Conservation (phyloP, 1,139 yeast genomes). For the Arxiozyma bovina region DNA sequence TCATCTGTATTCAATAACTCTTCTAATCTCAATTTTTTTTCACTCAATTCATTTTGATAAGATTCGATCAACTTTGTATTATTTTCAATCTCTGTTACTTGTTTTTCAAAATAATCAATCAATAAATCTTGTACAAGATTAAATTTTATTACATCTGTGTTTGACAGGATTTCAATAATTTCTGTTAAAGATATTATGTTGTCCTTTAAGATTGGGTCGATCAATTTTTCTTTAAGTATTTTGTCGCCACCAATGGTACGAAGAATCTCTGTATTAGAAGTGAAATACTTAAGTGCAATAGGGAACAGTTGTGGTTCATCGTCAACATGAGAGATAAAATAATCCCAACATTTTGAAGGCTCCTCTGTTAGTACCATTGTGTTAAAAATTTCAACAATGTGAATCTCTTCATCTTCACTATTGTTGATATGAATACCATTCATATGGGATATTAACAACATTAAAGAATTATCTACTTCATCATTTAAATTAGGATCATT, state of each 20-base stretch:
- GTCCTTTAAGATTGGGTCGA: constrained; percentile 45
- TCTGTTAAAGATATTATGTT: constrained; percentile 68
- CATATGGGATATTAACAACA: constrained; percentile 59
- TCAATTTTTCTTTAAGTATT: constrained; percentile 37
- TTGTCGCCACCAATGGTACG: constrained; percentile 46
- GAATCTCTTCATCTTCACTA: constrained; percentile 31
- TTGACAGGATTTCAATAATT: constrained; percentile 57
- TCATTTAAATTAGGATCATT: constrained; percentile 1
- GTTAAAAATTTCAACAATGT: constrained; percentile 53
- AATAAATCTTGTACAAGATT: constrained; percentile 68
- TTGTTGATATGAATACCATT: constrained; percentile 39
- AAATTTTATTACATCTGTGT: constrained; percentile 57
- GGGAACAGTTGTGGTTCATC: constrained; percentile 57
- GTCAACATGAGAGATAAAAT: constrained; percentile 49
- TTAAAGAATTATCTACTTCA: constrained; percentile 47
- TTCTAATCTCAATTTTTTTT: constrained; percentile 45
- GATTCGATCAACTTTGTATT: constrained; percentile 59
- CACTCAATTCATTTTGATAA: constrained; percentile 58
- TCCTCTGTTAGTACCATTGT: constrained; percentile 53
- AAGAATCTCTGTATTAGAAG: constrained; percentile 49
- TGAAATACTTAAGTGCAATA: constrained; percentile 55
- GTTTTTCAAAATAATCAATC: constrained; percentile 50
- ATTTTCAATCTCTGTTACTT: constrained; percentile 57
- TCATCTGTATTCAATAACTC: constrained; percentile 36
- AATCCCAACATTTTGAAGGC: constrained; percentile 46